Percentiles rank a stretch among this genome's conserved stretches.
These are phyloP conservation scores for Eugenia klotzschiana DNA, from an alignment of 441 rosid genomes.

Conservation along the genomic window DNA sequence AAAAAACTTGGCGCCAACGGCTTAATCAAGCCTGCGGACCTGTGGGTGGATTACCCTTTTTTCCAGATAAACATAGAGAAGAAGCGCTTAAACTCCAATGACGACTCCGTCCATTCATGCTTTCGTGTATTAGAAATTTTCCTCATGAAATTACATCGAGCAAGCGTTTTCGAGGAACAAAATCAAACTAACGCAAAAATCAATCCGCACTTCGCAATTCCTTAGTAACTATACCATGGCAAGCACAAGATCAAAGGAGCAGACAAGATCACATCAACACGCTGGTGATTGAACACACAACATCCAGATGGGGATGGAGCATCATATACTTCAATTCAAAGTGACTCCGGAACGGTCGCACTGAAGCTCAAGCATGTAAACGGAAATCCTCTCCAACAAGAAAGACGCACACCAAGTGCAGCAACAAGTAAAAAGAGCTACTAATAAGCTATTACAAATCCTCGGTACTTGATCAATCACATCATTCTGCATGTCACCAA, in stretches of 20 bases:
- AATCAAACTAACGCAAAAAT: neutral
- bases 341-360: neutral
- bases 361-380: neutral
- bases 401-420: neutral
- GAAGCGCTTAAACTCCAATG: neutral
- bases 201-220: neutral
- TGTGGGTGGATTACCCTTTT: neutral
- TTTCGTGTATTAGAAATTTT: neutral
- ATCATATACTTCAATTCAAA: neutral
- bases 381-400: neutral
- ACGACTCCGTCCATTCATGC: neutral
- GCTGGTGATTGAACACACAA: neutral
- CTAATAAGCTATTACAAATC: neutral
- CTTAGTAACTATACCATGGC: neutral
- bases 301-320: neutral
- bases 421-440: neutral
- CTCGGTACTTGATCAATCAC: neutral
- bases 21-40: neutral
- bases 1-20: neutral
- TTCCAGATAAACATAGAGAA: neutral
- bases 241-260: neutral
- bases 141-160: neutral
- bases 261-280: neutral
- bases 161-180: neutral
- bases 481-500: neutral